These are phyloP conservation scores for Spirogloea muscicola DNA, from an alignment of 139 green algal species.

Conservation along the genomic window DNA sequence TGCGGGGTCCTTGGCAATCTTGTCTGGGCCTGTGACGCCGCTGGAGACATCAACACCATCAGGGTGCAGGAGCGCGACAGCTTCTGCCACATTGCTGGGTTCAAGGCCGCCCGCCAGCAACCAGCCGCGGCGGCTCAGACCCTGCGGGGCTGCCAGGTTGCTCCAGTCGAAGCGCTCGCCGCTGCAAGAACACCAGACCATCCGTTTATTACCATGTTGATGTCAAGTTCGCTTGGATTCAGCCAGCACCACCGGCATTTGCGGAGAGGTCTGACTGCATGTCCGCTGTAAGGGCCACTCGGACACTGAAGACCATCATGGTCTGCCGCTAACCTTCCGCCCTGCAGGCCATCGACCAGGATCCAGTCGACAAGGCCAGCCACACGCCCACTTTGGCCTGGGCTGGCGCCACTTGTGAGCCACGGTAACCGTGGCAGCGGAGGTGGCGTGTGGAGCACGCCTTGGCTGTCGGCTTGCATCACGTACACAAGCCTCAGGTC, in stretches of 20 bases:
- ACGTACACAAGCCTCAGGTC: conserved; percentile 50
- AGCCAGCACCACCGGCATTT: too few species aligned
- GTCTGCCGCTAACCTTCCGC: conserved; percentile 38
- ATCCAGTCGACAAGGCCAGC: conserved; percentile 44
- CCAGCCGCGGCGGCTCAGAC: conserved; percentile 42
- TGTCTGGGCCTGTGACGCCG: conserved; percentile 46
- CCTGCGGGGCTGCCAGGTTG: conserved; percentile 25
- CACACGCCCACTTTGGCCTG: too few species aligned
- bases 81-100: conserved; percentile 51
- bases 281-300: too few species aligned
- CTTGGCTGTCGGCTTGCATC: conserved; percentile 44
- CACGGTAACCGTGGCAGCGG: too few species aligned
- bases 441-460: conserved; percentile 42
- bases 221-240: too few species aligned
- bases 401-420: too few species aligned
- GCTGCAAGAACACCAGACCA: too few species aligned
- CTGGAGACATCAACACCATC: conserved; percentile 52
- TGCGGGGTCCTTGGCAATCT: conserved; percentile 43
- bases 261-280: too few species aligned
- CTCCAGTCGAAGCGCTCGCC: conserved; percentile 42
- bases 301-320: too few species aligned
- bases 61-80: conserved; percentile 7
- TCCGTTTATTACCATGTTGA: too few species aligned
- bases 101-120: conserved; percentile 52
- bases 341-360: conserved; percentile 40